Percentiles rank a stretch among this genome's conserved stretches.
phyloP scores from a whole-genome alignment of 1,284 basidiomycete species.

The Gomphus bonarii region DNA sequence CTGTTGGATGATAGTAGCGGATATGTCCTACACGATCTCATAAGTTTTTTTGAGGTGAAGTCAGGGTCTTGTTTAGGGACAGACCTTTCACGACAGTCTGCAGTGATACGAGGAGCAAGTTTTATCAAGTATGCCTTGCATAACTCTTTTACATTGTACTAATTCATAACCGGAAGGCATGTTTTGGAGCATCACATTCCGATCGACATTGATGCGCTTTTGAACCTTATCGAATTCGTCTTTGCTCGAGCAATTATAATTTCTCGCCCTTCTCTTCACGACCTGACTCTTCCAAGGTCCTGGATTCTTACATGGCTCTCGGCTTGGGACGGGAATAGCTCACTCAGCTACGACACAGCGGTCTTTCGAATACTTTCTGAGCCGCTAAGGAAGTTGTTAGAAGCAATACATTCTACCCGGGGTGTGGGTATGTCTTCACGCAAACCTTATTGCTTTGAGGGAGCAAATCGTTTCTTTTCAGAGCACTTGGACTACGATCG shows the following conservation, averaged over 20 bases:
- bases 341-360: neutral
- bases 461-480: conserved; percentile 2
- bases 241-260: conserved; percentile 28
- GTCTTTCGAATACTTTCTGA: neutral
- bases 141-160: too few relatives aligned
- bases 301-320: conserved; percentile 29
- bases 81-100: too few relatives aligned
- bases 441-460: conserved; percentile 13
- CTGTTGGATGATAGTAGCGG: conserved; percentile 13
- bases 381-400: neutral
- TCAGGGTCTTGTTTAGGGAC: neutral
- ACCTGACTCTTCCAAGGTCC: conserved; percentile 35
- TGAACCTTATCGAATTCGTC: conserved; percentile 35
- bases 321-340: neutral
- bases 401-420: conserved; percentile 14
- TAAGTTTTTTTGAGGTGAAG: neutral
- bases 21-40: conserved; percentile 26
- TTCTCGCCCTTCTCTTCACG: conserved; percentile 20
- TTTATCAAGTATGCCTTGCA: conserved; percentile 8
- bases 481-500: conserved; percentile 27
- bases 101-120: neutral
- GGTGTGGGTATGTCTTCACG: conserved; percentile 15
- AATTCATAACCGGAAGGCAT: conserved; percentile 24
- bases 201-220: conserved; percentile 33
- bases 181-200: conserved; percentile 24